phyloP scores from a whole-genome alignment of 2,329 filamentous ascomycete genomes.

The Sporothrix schenckii region DNA sequence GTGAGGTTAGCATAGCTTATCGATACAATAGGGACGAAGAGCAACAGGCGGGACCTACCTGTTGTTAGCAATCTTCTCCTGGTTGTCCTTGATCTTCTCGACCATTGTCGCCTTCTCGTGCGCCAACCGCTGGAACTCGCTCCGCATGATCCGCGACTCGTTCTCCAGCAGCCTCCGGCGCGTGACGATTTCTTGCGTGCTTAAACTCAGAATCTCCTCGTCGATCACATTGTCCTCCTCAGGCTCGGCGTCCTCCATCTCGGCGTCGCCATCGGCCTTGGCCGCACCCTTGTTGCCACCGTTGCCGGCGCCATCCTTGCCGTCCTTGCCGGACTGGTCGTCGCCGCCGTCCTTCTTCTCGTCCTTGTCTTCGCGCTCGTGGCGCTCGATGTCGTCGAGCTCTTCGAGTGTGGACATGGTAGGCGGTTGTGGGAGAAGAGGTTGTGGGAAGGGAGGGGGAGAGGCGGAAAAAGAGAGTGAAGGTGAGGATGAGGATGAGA shows the following conservation, averaged over 20 bases:
- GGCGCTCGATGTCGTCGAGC: constrained; percentile 84
- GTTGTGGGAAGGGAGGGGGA: neutral
- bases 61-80: constrained; percentile 99
- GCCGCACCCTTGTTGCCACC: constrained; percentile 40
- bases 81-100: constrained; percentile 98
- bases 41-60: constrained; percentile 59
- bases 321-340: constrained; percentile 51
- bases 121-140: constrained; percentile 88
- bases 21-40: no score
- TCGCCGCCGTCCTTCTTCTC: constrained; percentile 43
- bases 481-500: neutral
- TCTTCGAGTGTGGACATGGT: constrained; percentile 89
- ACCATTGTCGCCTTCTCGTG: constrained; percentile 96
- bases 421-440: constrained; percentile 32
- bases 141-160: constrained; percentile 97
- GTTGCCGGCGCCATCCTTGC: constrained; percentile 50
- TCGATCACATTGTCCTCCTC: constrained; percentile 83
- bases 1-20: neutral
- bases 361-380: constrained; percentile 68
- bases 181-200: constrained; percentile 92
- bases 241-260: constrained; percentile 83
- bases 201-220: constrained; percentile 88
- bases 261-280: constrained; percentile 73
- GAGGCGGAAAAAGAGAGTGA: constrained; percentile 1
- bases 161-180: constrained; percentile 92